phyloP scores from a whole-genome alignment of 768 basidiomycete genomes.

The Vararia minispora region DNA sequence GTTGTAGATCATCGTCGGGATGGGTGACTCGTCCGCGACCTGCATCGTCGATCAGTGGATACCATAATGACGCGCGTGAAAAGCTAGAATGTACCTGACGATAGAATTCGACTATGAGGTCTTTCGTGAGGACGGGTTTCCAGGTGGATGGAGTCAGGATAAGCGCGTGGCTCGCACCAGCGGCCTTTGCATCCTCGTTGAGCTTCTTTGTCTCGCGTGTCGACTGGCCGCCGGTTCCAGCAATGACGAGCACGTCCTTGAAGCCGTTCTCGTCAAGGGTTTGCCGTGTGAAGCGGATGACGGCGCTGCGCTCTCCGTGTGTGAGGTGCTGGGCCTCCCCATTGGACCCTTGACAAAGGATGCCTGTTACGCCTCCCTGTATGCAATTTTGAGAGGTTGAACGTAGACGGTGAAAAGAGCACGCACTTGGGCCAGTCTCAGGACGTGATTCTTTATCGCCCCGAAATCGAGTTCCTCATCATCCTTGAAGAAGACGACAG shows the following conservation, averaged over 20 bases:
- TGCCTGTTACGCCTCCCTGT: slow-evolving; percentile 64
- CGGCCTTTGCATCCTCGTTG: slow-evolving; percentile 62
- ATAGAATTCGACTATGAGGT: slow-evolving; percentile 57
- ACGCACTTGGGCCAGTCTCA: slow-evolving; percentile 58
- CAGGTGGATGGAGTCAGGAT: slow-evolving; percentile 68
- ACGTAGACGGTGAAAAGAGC: slow-evolving; percentile 4
- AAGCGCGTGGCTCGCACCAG: slow-evolving; percentile 73
- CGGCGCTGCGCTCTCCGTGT: slow-evolving; percentile 54
- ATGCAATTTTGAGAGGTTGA: slow-evolving; percentile 3
- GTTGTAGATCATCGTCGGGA: slow-evolving; percentile 76
- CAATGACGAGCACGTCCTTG: slow-evolving; percentile 56
- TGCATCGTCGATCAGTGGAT: no score
- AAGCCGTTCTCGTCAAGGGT: slow-evolving; percentile 69
- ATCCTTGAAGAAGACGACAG: slow-evolving; percentile 61
- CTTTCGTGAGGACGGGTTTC: slow-evolving; percentile 50
- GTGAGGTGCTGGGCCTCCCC: slow-evolving; percentile 72
- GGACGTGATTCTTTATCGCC: slow-evolving; percentile 56
- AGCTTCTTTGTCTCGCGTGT: slow-evolving; percentile 65
- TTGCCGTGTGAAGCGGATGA: slow-evolving; percentile 52
- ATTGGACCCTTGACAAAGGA: slow-evolving; percentile 64
- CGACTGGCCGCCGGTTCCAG: slow-evolving; percentile 77
- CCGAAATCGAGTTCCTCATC: slow-evolving; percentile 61
- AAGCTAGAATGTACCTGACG: slow-evolving; percentile 32
- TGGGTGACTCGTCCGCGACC: slow-evolving; percentile 59
- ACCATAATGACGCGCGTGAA: slow-evolving; percentile 1